These are phyloP conservation scores for Syzygium malaccense DNA, from an alignment of 441 rosid genomes.

Conservation along the genomic window DNA sequence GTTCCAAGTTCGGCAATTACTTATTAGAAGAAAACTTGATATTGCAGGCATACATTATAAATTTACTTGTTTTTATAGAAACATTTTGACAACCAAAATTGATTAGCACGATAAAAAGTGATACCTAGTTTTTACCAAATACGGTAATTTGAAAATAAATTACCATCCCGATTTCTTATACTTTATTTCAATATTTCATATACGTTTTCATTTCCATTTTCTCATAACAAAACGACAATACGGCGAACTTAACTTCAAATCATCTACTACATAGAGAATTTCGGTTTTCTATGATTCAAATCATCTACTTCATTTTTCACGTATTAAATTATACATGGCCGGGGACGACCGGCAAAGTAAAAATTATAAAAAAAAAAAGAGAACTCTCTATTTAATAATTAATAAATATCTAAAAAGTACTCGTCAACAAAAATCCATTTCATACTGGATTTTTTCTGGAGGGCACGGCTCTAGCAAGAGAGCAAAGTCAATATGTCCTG, in stretches of 20 bases:
- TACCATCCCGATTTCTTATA: not conserved
- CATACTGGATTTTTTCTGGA: not conserved
- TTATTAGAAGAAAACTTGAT: not conserved
- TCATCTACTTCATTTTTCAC: not conserved
- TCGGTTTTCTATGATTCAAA: fast-evolving
- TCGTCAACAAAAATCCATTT: not conserved
- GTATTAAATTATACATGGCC: not conserved
- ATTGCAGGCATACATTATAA: not conserved
- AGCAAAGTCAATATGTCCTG: not conserved
- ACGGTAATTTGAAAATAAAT: not conserved
- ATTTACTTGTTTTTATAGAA: not conserved
- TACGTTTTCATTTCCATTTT: not conserved
- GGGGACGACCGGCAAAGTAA: not conserved
- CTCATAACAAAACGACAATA: not conserved
- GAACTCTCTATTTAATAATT: not conserved
- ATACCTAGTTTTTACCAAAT: not conserved
- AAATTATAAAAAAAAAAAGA: not conserved
- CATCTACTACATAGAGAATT: not conserved
- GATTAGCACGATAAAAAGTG: not conserved
- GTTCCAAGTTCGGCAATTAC: not conserved
- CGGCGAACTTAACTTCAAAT: fast-evolving
- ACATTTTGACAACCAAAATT: not conserved
- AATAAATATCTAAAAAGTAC: too few species aligned
- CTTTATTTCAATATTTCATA: not conserved
- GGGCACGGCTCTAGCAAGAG: not conserved